Evolutionary conservation across 83 land plant species (phyloP).

Genomic region (Picea abies): DNA sequence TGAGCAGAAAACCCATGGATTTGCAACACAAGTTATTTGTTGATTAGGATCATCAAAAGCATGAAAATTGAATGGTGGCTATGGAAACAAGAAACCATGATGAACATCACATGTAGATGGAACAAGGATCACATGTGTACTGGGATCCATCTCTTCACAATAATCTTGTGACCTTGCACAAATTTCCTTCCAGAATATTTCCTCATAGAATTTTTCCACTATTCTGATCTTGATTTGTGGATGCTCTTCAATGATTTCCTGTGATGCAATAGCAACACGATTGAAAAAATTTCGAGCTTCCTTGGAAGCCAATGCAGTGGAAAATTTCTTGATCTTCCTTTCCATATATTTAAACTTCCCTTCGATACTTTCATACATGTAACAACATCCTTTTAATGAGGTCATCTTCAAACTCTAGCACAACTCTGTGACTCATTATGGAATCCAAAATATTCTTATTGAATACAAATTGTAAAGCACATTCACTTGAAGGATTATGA

Average conservation of each 20-base stretch:
- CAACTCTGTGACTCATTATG: constrained; percentile 15
- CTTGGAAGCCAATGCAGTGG: constrained; percentile 46
- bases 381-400: constrained; percentile 71
- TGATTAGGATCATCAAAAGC: constrained; percentile 51
- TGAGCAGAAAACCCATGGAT: constrained; percentile 69
- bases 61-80: constrained; percentile 69
- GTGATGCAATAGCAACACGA: constrained; percentile 87
- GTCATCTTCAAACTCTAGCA: constrained; percentile 57
- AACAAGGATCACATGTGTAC: constrained; percentile 69
- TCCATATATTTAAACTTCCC: constrained; percentile 79
- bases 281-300: constrained; percentile 44
- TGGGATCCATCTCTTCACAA: constrained; percentile 70
- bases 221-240: constrained; percentile 78
- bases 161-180: constrained; percentile 58
- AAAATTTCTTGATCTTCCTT: constrained; percentile 56
- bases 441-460: constrained; percentile 38
- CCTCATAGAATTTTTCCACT: constrained; percentile 61
- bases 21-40: constrained; percentile 75
- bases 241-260: constrained; percentile 78
- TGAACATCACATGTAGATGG: constrained; percentile 93
- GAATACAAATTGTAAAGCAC: constrained; percentile 55
- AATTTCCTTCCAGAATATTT: constrained; percentile 78
- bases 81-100: constrained; percentile 94
- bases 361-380: constrained; percentile 84
- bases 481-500: constrained; percentile 66